Base-by-base conservation (phyloP, 805 yeast species). In the Jamesozyma piceae region DNA sequence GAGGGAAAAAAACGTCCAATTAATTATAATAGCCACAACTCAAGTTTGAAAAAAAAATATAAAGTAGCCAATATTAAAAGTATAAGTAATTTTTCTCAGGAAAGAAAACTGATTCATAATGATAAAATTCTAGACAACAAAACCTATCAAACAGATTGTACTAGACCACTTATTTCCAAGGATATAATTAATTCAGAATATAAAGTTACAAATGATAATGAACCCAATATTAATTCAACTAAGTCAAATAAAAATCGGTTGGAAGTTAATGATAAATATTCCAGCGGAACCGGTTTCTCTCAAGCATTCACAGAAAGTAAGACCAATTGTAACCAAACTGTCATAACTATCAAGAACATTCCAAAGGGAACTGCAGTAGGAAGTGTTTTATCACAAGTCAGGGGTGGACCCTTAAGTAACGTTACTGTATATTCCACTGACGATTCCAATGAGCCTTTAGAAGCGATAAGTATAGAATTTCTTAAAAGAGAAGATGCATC, bases 331-430 rank as follows among this genome's bases (percentile, higher is more conserved):
- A 18, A 22, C 3, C 20, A 15, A 33, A 33, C 38, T 21, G 27
- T 15, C 8, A 22, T 75, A 13, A 55, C 65, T 15, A 43, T 41
- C 3, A 55, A 52, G n/a, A 63, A 67, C 17, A 55, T 76, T 21
- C 72, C 76, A 0, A 42, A 52, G 0, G 52, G 57, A 24, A 67
- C 74, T 8, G 77, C 81, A 8, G 48, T 78, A 8, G 66, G 66
- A 19, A 65, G 75, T 31, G 61, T 82, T 9, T 49, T 83, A 17
- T 54, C 75, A 1, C 82, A 76, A 41, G 64, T 81, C 0, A 65
- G 69, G 49, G 89, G 92, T 2, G 94, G 94, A 0, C 83, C 86
- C 0, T 59, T 83, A 39, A 85, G 80, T 47, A 70, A 68, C 39
- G 51, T 80, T 4, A 63, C 58, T 13, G 50, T 66, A 24, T 19